Evolutionary conservation across 2,329 filamentous ascomycete species (phyloP).

Genomic region (Fusarium guadeloupense): DNA sequence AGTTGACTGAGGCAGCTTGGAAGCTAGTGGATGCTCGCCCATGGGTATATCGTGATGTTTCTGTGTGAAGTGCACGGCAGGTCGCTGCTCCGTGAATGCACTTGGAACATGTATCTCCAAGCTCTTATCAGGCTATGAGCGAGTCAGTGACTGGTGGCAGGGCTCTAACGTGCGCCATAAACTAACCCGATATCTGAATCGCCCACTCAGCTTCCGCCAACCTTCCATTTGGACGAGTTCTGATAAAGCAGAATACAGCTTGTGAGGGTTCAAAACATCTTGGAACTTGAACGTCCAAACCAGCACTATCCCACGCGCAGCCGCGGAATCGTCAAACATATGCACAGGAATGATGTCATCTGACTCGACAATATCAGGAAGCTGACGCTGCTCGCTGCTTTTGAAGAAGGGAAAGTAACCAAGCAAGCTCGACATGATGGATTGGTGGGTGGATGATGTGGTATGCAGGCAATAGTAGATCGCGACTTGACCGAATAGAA

Average conservation of each 20-base stretch:
- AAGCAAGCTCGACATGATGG: constrained; percentile 6
- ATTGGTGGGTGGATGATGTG: too few species aligned
- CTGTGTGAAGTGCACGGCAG: constrained; percentile 11
- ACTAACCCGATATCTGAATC: constrained; percentile 15
- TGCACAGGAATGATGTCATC: constrained; percentile 26
- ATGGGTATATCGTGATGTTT: neutral
- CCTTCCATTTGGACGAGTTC: constrained; percentile 5
- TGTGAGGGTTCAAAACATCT: constrained; percentile 10
- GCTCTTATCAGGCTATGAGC: neutral
- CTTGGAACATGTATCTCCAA: constrained; percentile 14
- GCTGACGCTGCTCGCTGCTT: neutral
- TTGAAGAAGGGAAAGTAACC: constrained; percentile 10
- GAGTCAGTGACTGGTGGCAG: neutral
- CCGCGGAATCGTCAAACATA: constrained; percentile 16
- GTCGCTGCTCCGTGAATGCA: neutral
- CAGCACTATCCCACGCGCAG: constrained; percentile 10
- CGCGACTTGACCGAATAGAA: too few species aligned
- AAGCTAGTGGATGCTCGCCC: constrained; percentile 7
- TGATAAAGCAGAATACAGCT: constrained; percentile 1
- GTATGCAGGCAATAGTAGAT: too few species aligned
- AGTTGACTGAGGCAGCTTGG: constrained; percentile 1
- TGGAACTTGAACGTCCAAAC: constrained; percentile 25
- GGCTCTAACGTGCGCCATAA: too few species aligned
- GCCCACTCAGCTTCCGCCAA: constrained; percentile 17
- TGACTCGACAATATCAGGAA: neutral